phyloP scores from a whole-genome alignment of 495 filamentous ascomycete genomes.

The Achaetomiella virescens region DNA sequence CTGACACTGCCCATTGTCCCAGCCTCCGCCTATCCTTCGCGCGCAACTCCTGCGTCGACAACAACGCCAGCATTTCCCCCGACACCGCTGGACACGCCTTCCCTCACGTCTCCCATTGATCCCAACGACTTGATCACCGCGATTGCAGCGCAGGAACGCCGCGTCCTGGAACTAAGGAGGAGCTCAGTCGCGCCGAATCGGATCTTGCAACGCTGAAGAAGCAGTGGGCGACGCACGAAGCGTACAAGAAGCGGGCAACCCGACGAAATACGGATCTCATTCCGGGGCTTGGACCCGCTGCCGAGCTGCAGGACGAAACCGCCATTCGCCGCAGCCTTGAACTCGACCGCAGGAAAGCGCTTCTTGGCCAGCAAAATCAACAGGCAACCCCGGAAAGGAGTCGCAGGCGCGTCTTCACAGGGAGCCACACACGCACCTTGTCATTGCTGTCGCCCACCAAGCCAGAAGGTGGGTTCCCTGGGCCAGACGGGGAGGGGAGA shows the following conservation, averaged over 20 bases:
- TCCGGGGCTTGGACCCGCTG: constrained; percentile 31
- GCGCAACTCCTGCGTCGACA: constrained; percentile 39
- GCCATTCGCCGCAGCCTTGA: constrained; percentile 39
- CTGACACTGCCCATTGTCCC: constrained; percentile 66
- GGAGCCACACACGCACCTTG: constrained; percentile 65
- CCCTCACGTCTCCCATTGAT: constrained; percentile 52
- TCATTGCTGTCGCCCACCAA: constrained; percentile 72
- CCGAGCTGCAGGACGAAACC: constrained; percentile 33
- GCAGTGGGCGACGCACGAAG: constrained; percentile 74
- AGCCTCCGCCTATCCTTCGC: constrained; percentile 35
- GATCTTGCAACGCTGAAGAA: constrained; percentile 74
- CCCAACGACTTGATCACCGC: constrained; percentile 75
- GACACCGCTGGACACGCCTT: constrained; percentile 39
- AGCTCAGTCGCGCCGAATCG: constrained; percentile 70
- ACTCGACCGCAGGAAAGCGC: constrained; percentile 55
- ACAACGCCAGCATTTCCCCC: constrained; percentile 38
- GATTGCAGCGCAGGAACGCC: constrained; percentile 88
- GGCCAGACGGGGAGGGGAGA: constrained; percentile 25
- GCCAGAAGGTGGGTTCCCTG: constrained; percentile 20
- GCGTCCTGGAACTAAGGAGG: constrained; percentile 86
- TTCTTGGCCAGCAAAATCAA: constrained; percentile 48
- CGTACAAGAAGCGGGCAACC: constrained; percentile 66
- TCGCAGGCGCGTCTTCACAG: constrained; percentile 45
- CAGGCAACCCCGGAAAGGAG: constrained; percentile 32
- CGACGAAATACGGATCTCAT: constrained; percentile 51